Conservation (phyloP, 2,329 filamentous ascomycete species). For the Fusarium gaditjirri region DNA sequence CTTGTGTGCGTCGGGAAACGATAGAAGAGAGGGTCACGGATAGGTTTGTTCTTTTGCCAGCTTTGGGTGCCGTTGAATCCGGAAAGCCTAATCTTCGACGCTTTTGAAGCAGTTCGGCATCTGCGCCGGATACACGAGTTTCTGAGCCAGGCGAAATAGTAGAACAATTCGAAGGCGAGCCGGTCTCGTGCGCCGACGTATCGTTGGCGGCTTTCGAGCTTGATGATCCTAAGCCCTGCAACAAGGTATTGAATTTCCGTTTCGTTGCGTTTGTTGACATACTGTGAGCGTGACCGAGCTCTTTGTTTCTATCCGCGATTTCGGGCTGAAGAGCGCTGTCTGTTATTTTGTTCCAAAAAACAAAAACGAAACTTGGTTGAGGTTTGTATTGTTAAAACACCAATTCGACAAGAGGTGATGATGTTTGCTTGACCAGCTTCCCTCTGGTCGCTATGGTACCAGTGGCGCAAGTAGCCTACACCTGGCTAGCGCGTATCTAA, state of each 20-base stretch:
- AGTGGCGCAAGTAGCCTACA: background rate
- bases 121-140: conserved; percentile 34
- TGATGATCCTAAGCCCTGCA: conserved; percentile 71
- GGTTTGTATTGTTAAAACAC: conserved; percentile 26
- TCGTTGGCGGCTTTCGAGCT: conserved; percentile 30
- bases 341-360: background rate
- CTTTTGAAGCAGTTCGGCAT: conserved; percentile 61
- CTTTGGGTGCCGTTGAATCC: conserved; percentile 52
- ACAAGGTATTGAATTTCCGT: conserved; percentile 81
- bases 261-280: conserved; percentile 77
- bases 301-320: background rate
- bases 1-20: conserved; percentile 39
- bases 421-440: conserved; percentile 11
- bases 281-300: conserved; percentile 23
- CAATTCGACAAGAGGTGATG: conserved; percentile 11
- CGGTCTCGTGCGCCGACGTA: background rate
- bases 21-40: conserved; percentile 39
- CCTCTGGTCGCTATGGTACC: conserved; percentile 16
- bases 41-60: conserved; percentile 36
- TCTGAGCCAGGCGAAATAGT: conserved; percentile 19
- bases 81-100: conserved; percentile 62
- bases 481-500: background rate
- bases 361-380: background rate
- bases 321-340: background rate
- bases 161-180: conserved; percentile 23